These are phyloP conservation scores for Suhomyces wounanorum DNA, from an alignment of 1,139 yeast species.

Conservation along the genomic window DNA sequence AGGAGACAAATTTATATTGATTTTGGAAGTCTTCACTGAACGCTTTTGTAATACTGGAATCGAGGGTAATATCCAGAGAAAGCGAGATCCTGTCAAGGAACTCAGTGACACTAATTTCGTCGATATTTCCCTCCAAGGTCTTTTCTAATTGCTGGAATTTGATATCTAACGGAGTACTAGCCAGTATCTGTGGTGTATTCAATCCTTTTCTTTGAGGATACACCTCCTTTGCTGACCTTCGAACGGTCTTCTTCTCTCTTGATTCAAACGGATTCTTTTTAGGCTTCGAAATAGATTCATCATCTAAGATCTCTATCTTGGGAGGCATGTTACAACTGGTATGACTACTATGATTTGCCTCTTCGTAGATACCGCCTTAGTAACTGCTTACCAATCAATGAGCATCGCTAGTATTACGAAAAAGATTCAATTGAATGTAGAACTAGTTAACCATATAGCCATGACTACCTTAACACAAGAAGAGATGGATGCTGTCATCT, in stretches of 20 bases:
- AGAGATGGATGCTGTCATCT: conserved; percentile 77
- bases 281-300: conserved; percentile 4
- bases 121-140: conserved; percentile 28
- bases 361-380: neutral
- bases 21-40: neutral
- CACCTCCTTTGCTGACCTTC: conserved; percentile 37
- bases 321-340: conserved; percentile 22
- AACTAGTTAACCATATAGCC: neutral
- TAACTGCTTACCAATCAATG: conserved; percentile 3
- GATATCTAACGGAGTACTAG: conserved; percentile 38
- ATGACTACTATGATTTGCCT: neutral
- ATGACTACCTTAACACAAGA: conserved; percentile 54
- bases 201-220: conserved; percentile 39
- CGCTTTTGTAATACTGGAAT: neutral
- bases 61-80: neutral
- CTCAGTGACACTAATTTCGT: conserved; percentile 24
- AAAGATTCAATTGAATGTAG: neutral
- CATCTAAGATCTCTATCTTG: conserved; percentile 26
- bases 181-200: conserved; percentile 33
- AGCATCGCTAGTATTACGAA: conserved; percentile 4
- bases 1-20: conserved; percentile 28
- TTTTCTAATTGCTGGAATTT: conserved; percentile 35
- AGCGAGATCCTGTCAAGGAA: conserved; percentile 12
- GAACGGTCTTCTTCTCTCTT: conserved; percentile 27
- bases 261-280: conserved; percentile 37